Conservation (phyloP, 495 filamentous ascomycete genomes). For the Astrocystis sublimbata region DNA sequence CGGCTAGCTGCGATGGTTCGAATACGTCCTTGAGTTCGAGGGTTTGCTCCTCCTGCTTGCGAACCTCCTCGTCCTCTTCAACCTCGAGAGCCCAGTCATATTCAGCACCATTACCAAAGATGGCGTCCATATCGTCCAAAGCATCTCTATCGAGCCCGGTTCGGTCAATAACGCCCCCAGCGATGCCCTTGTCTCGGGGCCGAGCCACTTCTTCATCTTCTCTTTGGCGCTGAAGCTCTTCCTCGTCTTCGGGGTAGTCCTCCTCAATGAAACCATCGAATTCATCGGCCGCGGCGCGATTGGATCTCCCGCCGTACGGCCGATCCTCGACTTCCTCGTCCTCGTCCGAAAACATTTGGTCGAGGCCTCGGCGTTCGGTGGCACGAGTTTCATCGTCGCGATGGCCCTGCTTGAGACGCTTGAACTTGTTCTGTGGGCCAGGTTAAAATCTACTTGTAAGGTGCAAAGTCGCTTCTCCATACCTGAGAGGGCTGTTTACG, state of each 20-base stretch:
- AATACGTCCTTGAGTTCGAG: conserved; percentile 98
- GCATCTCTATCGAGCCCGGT: conserved; percentile 87
- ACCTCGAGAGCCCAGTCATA: conserved; percentile 90
- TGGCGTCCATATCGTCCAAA: conserved; percentile 89
- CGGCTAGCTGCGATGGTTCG: conserved; percentile 88
- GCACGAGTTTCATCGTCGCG: conserved; percentile 66
- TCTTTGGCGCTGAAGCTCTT: conserved; percentile 67
- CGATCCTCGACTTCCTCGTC: conserved; percentile 72
- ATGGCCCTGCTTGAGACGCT: conserved; percentile 90
- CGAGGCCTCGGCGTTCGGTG: conserved; percentile 67
- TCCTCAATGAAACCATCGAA: conserved; percentile 98
- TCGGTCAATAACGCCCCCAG: conserved; percentile 61
- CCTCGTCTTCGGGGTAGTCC: conserved; percentile 88
- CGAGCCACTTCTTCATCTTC: conserved; percentile 87
- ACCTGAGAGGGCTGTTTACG: conserved; percentile 65
- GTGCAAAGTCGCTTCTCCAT: not conserved
- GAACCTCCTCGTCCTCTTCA: conserved; percentile 76
- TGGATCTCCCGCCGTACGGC: conserved; percentile 50
- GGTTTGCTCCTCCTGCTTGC: conserved; percentile 63
- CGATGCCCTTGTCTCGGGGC: conserved; percentile 65
- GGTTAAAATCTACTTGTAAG: conserved; percentile 27
- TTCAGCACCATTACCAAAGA: conserved; percentile 92
- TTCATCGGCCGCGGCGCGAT: conserved; percentile 69
- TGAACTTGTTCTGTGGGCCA: conserved; percentile 75
- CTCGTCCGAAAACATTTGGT: conserved; percentile 94